Base-by-base conservation (phyloP, 129 eudicot species). In the Centaurea solstitialis region DNA sequence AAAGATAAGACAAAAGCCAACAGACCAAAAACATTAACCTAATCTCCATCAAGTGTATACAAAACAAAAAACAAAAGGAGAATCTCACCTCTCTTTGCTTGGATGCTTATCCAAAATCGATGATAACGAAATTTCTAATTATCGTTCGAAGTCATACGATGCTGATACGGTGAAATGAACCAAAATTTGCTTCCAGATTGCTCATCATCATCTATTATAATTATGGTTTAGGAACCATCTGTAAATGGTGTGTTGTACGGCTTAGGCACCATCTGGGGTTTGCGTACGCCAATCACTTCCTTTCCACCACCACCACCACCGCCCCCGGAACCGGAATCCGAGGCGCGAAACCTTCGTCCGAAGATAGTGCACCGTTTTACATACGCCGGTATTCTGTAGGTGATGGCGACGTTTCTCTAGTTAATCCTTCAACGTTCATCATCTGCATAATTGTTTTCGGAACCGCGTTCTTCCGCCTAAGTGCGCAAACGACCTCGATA, bases 371-470 rank as follows among this genome's bases (percentile, higher is more conserved):
- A 88, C 88, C 97, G 81, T 88, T 90, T 92, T 38, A 88, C 72
- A 68, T 93, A 93, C 0, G 84, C 78, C 97, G 76, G 17, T 93
- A 93, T 93, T 93, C 90, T 93, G 97, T 45, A 93, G 76, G 73
- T 93, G 97, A 81, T 90, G 2, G 97, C 97, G 4, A 93, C 97
- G 38, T 93, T 93, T 93, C 97, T 41, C 97, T 78, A 1, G 91
- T 93, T 87, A 93, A 80, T 8, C 97, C 97, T 77, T 93, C 97
- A 17, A 93, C 97, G 73, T 93, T 93, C 97, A 93, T 93, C 87
- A 93, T 9, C 87, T 92, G 92, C 94, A 92, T 89, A 77, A 92
- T 90, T 38, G 94, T 84, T 75, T 92, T 92, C 2, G 96, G 97
- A 30, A 93, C 96, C 2, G 97, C 97, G 82, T 87, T 87, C 59